Percentiles rank a stretch among this genome's conserved stretches.
These are phyloP conservation scores for Phytophthora fragariae DNA, from an alignment of 352 stramenopile genomes.

Conservation along the genomic window DNA sequence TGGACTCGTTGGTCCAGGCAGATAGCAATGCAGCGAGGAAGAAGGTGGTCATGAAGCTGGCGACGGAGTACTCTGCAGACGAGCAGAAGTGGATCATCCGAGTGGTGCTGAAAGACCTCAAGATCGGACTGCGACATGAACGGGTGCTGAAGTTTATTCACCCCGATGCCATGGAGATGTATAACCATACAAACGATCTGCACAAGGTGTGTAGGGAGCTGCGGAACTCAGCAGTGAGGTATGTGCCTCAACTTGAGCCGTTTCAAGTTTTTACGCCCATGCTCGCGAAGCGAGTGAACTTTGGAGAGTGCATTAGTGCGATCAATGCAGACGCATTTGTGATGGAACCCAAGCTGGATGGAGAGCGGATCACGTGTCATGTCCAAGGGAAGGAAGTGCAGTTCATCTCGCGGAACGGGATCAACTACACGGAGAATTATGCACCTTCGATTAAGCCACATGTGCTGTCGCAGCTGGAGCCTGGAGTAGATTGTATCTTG, in stretches of 20 bases:
- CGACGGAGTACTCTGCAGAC: conserved; percentile 73
- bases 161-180: conserved; percentile 86
- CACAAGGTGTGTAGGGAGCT: conserved; percentile 77
- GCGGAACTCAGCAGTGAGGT: conserved; percentile 81
- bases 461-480: conserved; percentile 65
- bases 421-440: conserved; percentile 86
- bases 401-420: conserved; percentile 87
- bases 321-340: conserved; percentile 80
- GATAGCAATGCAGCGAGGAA: conserved; percentile 57
- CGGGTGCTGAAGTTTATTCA: conserved; percentile 84
- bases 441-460: conserved; percentile 65
- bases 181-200: conserved; percentile 89
- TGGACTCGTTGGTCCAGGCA: conserved; percentile 61
- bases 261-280: conserved; percentile 90
- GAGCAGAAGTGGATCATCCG: conserved; percentile 90
- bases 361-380: conserved; percentile 86
- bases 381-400: conserved; percentile 66
- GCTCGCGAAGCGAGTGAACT: conserved; percentile 86
- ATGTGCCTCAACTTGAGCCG: conserved; percentile 80
- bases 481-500: conserved; percentile 75
- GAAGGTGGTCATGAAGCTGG: conserved; percentile 74
- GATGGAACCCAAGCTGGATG: conserved; percentile 88
- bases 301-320: conserved; percentile 79
- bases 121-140: conserved; percentile 85
- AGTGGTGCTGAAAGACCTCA: conserved; percentile 88